Evolutionary conservation across 1,284 basidiomycete species (phyloP), one percentile per base, ranked within the genome.

Genomic region (Trichosporon asahii): DNA sequence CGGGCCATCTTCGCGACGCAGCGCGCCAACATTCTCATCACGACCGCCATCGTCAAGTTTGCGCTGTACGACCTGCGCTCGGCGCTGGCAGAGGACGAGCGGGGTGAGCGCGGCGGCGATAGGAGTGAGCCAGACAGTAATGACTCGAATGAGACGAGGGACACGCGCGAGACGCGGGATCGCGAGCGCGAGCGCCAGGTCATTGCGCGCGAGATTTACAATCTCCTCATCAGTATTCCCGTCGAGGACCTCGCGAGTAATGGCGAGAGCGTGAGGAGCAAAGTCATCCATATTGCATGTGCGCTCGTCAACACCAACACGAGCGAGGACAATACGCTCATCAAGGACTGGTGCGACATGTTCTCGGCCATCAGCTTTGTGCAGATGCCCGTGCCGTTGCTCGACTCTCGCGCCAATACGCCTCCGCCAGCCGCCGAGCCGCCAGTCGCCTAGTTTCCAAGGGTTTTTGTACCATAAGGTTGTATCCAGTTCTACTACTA

Each of bases 281-380:
- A 83, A 73, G 79, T 83, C 9, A 79, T 83, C 70, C 81, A 83
- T 67, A 83, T 84, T 64, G 80, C 81, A 11, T 81, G 80, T 69
- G 81, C 83, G 0, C 72, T 84, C 7, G 79, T 79, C 33, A 76
- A 72, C 29, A 80, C 79, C 44, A 75, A 74, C 0, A 69, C 74
- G 4, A 76, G 73, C 8, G 67, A 74, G 0, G 80, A 81, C 66
- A 79, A 80, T 61, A 79, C 80, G 35, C 72, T 82, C 64, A 79
- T 84, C n/a, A 70, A 76, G 60, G 80, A 83, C 70, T 84, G 83
- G 83, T 84, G 80, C 68, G 80, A 79, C 65, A 83, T 83, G 78
- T 80, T 81, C 49, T 77, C 78, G 75, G 14, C 18, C 21, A 35
- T 33, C 14, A 77, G 74, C 7, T 84, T 83, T 64, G 79, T 84